Evolutionary conservation across 306 rosid genomes (phyloP).

Genomic region (Corylus americana): DNA sequence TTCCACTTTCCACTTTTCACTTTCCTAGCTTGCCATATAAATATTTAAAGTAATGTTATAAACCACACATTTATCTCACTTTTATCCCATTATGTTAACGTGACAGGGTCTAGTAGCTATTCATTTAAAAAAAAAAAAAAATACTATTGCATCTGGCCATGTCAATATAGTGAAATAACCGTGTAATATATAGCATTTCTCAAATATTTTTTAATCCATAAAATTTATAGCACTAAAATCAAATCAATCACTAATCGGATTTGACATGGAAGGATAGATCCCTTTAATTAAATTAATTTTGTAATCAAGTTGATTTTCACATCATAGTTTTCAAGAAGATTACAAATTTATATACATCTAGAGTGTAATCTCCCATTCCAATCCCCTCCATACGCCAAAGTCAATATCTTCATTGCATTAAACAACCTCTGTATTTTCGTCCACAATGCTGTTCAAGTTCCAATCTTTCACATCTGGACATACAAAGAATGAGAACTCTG

Average conservation of each 20-base stretch:
- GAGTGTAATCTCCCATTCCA: constrained; percentile 1
- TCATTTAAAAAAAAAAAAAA: too few species aligned
- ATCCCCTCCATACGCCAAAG: background rate
- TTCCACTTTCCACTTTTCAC: background rate
- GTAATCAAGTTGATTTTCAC: background rate
- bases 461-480: constrained; percentile 6
- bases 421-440: background rate
- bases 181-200: too few species aligned
- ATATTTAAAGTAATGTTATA: too few species aligned
- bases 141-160: too few species aligned
- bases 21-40: background rate
- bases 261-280: constrained; percentile 2
- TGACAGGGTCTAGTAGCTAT: too few species aligned
- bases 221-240: background rate
- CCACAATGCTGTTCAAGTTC: constrained; percentile 10
- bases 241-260: constrained; percentile 13
- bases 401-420: constrained; percentile 13
- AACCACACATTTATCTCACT: too few species aligned
- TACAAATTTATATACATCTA: constrained; percentile 20
- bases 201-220: too few species aligned
- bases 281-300: background rate
- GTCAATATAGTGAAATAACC: too few species aligned
- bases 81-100: too few species aligned
- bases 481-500: background rate
- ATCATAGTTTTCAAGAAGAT: background rate